Evolutionary conservation across 371 early-diverging fungal genomes (phyloP), one percentile per base, ranked within the genome.

Genomic region (Apophysomyces trapeziformis): DNA sequence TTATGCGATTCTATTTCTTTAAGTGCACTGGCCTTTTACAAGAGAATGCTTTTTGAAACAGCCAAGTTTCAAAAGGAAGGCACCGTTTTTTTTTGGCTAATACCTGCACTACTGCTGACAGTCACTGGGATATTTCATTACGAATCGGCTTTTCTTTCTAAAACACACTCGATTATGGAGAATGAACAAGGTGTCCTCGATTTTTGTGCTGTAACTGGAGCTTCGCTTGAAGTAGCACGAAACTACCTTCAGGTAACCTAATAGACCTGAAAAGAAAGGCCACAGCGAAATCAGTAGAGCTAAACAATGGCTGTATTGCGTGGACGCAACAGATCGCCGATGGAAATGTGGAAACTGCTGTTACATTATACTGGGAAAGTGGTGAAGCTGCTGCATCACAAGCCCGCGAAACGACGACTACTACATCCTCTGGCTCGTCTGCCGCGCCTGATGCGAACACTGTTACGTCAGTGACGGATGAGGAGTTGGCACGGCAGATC

Each of bases 401-500:
- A 13, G 13, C 45, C 12, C 18, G 58, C 1, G 47, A 14, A 18
- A 61, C 68, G 35, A 47, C 57, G 39, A 9, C 54, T 14, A 12
- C 13, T n/a, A 50, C 7, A n/a, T 38, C 61, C 21, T 50, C 54
- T 9, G 8, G 54, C 9, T 7, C n/a, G 9, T 37, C 58, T 21
- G 59, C 60, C 26, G 56, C 21, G 54, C 21, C 32, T 9, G 21
- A 50, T 21, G 11, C 21, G 54, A 4, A 41, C 41, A 2, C 41
- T 60, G 44, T 37, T 4, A 26, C 46, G n/a, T 21, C 69, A 16
- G 71, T 81, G 68, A 69, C 79, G 32, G 87, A 85, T 60, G 84
- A 78, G 64, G 85, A 75, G 38, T 66, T 86, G 18, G 85, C 89
- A 7, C 79, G 85, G 57, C 82, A 77, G 46, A 67, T 85, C n/a